These are phyloP conservation scores for Cystobasidium pallidum DNA, from an alignment of 1,284 basidiomycete genomes.

Conservation along the genomic window DNA sequence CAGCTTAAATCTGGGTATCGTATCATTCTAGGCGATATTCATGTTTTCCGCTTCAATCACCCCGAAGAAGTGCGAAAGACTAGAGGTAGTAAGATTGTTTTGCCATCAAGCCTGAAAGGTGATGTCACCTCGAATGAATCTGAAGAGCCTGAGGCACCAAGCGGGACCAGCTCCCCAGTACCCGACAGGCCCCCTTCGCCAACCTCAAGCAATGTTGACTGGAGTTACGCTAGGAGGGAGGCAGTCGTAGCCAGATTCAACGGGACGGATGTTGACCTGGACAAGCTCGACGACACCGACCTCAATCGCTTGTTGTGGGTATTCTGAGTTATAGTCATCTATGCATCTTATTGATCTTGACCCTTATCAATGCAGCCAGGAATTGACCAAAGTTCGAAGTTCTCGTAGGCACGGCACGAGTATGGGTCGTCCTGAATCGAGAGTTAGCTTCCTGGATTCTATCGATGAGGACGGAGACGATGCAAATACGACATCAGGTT, in stretches of 20 bases:
- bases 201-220: constrained; percentile 74
- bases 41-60: constrained; percentile 97
- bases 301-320: constrained; percentile 71
- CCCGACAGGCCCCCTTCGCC: constrained; percentile 72
- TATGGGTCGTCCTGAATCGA: constrained; percentile 71
- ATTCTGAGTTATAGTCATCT: too few relatives aligned
- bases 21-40: constrained; percentile 94
- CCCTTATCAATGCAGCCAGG: constrained; percentile 64
- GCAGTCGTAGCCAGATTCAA: constrained; percentile 76
- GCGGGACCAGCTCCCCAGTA: constrained; percentile 57
- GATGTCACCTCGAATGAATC: constrained; percentile 60
- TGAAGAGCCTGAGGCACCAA: constrained; percentile 45
- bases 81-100: constrained; percentile 67
- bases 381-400: constrained; percentile 83
- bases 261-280: constrained; percentile 80
- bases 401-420: constrained; percentile 49
- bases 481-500: constrained; percentile 30
- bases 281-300: constrained; percentile 88
- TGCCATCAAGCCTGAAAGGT: constrained; percentile 69
- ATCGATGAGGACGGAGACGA: constrained; percentile 53
- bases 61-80: constrained; percentile 91
- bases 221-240: constrained; percentile 90
- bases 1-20: constrained; percentile 89
- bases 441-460: constrained; percentile 60
- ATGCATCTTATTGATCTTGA: background rate